Base-by-base conservation (phyloP, 1,284 basidiomycete species). In the Cerioporus squamosus region DNA sequence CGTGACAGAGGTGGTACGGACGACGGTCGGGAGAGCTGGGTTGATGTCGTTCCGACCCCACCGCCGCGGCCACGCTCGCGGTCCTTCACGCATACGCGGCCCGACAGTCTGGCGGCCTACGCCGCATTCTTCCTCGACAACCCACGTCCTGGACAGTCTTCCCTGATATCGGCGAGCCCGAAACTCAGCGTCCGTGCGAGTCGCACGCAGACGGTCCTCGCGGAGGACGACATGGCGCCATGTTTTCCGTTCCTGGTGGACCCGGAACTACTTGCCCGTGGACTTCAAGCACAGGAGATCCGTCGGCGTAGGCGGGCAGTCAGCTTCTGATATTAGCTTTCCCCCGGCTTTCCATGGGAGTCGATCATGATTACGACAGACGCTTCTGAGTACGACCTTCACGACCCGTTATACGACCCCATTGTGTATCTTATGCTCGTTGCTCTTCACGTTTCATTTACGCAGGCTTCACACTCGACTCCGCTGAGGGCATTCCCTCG, bases 211-310 rank as follows among this genome's bases (percentile, higher is more conserved):
- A 33, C n/a, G 17, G 24, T 42, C 23, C 24, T 10, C 8, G 24
- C 6, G 14, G 38, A 18, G 12, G 24, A 42, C 39, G 49, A 29
- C 7, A 20, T 24, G 5, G 23, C 17, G 49, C n/a, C 38, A 26
- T 53, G 46, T 31, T 53, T 58, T 10, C 51, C 57, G 22, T 50
- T 53, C 47, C 39, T 50, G 9, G 57, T 58, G 42, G 57, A 58
- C 46, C 57, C 57, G 14, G 7, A 36, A 9, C 22, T 58, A 7
- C 20, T 58, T 20, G 57, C 51, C 23, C 51, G 51, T 10, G 57
- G 57, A 15, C 26, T 58, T 8, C 57, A 44, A 36, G 57, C 57
- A n/a, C 57, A 58, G 40, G 57, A 58, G 36, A 43, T 22, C 18
- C 57, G 57, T 26, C 33, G 51, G 36, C 57, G 46, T 18, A 36